A percentile compares a stretch with the other conserved stretches of the same genome.
Conservation (phyloP, 176 grass and related monocot genomes). For the Alloteropsis semialata region DNA sequence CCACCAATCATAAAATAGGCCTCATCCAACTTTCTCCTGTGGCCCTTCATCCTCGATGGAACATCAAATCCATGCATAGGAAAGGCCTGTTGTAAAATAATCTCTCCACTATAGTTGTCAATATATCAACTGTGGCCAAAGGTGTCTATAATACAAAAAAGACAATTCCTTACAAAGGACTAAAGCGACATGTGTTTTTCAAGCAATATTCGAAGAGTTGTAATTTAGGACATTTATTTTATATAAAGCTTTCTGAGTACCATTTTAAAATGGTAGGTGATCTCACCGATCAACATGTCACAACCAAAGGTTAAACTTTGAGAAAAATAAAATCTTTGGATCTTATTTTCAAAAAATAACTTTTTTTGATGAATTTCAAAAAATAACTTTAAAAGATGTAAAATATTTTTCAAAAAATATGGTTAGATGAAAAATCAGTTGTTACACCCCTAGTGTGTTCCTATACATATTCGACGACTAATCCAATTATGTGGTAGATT, state of each 20-base stretch:
- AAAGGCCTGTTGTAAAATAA: background rate
- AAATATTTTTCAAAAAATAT: background rate
- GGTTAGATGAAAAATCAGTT: too few relatives aligned
- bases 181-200: background rate
- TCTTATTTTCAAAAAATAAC: background rate
- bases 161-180: background rate
- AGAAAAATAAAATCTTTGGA: background rate
- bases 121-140: background rate
- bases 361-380: background rate
- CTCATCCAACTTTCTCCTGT: conserved; percentile 38
- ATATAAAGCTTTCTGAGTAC: background rate
- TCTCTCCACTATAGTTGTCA: background rate
- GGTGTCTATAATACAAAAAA: background rate
- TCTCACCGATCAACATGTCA: too few relatives aligned
- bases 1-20: conserved; percentile 65
- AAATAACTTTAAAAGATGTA: background rate
- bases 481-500: too few relatives aligned
- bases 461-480: too few relatives aligned
- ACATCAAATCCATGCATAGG: conserved; percentile 6
- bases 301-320: background rate
- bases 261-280: too few relatives aligned
- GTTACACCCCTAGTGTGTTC: too few relatives aligned
- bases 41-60: background rate
- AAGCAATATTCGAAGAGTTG: background rate
- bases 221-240: background rate